A percentile compares a stretch with the other conserved stretches of the same genome.
phyloP scores from a whole-genome alignment of 2,329 filamentous ascomycete genomes.

The Alternaria panax region DNA sequence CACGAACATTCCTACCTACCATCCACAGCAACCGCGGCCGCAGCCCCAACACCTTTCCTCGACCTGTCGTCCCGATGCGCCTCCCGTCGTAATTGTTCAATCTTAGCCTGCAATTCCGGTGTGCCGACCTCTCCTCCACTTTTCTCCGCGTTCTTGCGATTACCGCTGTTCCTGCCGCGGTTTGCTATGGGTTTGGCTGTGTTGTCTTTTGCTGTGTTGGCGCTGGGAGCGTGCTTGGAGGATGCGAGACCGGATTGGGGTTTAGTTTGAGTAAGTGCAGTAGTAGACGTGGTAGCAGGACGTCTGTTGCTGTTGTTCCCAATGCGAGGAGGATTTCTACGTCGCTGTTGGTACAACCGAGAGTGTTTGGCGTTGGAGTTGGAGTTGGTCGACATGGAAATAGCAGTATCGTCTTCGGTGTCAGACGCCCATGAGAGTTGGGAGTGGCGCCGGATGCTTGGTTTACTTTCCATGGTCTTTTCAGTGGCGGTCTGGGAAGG shows the following conservation, averaged over 20 bases:
- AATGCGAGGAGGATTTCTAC: background rate
- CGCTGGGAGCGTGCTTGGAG: background rate
- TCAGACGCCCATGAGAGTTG: conserved; percentile 17
- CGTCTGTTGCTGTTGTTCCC: background rate
- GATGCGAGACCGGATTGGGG: background rate
- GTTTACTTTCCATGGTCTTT: background rate
- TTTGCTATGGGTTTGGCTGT: background rate
- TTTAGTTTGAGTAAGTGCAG: background rate
- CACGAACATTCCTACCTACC: background rate
- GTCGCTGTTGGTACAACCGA: background rate
- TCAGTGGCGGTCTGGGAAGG: background rate
- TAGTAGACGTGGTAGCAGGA: background rate
- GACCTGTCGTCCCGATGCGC: background rate
- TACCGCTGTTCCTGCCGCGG: background rate
- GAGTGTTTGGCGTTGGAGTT: background rate
- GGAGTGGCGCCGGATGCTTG: conserved; percentile 16
- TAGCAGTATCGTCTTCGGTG: background rate
- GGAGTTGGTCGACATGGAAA: background rate
- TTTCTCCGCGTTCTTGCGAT: background rate
- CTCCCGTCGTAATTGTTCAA: background rate
- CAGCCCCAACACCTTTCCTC: background rate
- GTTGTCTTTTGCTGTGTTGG: background rate
- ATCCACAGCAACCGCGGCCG: background rate
- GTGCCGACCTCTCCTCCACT: background rate
- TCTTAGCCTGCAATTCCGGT: background rate